A percentile compares a stretch with the other conserved stretches of the same genome.
These are phyloP conservation scores for Heliamphora ciliata DNA, from an alignment of 179 eudicot genomes.

Conservation along the genomic window DNA sequence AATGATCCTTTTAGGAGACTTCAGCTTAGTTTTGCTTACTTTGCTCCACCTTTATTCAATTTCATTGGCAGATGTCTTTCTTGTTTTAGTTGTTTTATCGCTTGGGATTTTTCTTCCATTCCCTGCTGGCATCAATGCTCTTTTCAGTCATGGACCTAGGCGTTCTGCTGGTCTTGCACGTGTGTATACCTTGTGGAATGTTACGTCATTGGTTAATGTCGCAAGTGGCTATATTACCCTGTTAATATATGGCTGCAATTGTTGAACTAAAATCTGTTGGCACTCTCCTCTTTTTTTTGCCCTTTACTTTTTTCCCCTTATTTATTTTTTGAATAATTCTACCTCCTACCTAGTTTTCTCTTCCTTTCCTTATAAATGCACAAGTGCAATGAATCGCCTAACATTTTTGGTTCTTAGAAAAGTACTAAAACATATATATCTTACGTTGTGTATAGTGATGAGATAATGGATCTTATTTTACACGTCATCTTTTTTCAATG, in stretches of 20 bases:
- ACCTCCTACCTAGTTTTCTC: too few relatives aligned
- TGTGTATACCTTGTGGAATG: slow-evolving; percentile 90
- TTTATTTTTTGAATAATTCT: too few relatives aligned
- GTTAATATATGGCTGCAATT: not conserved
- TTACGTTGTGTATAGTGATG: not conserved
- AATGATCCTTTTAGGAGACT: slow-evolving; percentile 82
- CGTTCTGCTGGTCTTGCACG: slow-evolving; percentile 98
- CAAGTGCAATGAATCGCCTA: not conserved
- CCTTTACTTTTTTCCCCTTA: not conserved
- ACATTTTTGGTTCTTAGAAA: not conserved
- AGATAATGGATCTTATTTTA: not conserved
- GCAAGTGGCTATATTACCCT: slow-evolving; percentile 41
- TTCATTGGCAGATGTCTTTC: slow-evolving; percentile 68
- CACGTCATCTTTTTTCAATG: not conserved
- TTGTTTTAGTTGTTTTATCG: slow-evolving; percentile 69
- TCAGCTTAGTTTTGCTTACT: slow-evolving; percentile 89
- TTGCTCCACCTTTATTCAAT: slow-evolving; percentile 91
- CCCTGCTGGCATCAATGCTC: slow-evolving; percentile 97
- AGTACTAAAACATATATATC: not conserved
- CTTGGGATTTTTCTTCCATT: slow-evolving; percentile 93
- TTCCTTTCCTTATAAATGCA: too few relatives aligned
- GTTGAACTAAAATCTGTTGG: not conserved
- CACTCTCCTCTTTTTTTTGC: not conserved
- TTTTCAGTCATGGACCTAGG: slow-evolving; percentile 95
- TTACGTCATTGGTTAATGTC: slow-evolving; percentile 80